These are phyloP conservation scores for Penicillium silybi DNA, from an alignment of 495 filamentous ascomycete genomes.

Conservation along the genomic window DNA sequence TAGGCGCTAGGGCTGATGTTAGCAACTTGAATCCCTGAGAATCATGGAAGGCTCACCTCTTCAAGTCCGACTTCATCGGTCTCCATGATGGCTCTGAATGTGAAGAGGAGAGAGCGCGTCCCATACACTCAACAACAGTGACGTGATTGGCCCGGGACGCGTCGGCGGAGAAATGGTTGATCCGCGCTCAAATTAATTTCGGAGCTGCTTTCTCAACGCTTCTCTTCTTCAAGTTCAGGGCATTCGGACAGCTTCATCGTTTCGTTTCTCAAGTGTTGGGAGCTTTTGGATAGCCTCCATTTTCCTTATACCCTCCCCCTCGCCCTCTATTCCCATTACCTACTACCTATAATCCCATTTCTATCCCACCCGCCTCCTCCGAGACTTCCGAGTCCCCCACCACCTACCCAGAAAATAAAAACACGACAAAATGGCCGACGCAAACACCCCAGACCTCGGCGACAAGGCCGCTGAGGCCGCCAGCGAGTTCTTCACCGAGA, in stretches of 20 bases:
- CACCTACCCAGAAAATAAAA: constrained; percentile 2
- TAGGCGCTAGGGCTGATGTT: constrained; percentile 54
- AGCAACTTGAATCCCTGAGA: background rate
- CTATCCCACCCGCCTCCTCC: background rate
- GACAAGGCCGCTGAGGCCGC: constrained; percentile 28
- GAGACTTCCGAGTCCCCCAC: constrained; percentile 1
- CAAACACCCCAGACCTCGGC: constrained; percentile 18
- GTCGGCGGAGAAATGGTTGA: constrained; percentile 13
- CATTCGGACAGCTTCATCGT: background rate
- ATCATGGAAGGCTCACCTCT: constrained; percentile 25
- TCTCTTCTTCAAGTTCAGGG: background rate
- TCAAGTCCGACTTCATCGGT: constrained; percentile 37
- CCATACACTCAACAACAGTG: constrained; percentile 6
- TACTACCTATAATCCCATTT: background rate
- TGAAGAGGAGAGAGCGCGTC: constrained; percentile 14
- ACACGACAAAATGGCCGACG: constrained; percentile 18
- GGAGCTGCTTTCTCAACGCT: background rate
- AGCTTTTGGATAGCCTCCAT: background rate
- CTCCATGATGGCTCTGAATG: constrained; percentile 23
- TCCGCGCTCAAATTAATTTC: constrained; percentile 4
- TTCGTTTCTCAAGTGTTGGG: background rate
- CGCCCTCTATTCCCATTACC: background rate
- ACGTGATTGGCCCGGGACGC: constrained; percentile 23
- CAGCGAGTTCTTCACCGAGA: constrained; percentile 32
- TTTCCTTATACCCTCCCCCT: background rate